Base-by-base conservation (phyloP, 1,139 yeast genomes). In the Debaryomyces sp. region DNA sequence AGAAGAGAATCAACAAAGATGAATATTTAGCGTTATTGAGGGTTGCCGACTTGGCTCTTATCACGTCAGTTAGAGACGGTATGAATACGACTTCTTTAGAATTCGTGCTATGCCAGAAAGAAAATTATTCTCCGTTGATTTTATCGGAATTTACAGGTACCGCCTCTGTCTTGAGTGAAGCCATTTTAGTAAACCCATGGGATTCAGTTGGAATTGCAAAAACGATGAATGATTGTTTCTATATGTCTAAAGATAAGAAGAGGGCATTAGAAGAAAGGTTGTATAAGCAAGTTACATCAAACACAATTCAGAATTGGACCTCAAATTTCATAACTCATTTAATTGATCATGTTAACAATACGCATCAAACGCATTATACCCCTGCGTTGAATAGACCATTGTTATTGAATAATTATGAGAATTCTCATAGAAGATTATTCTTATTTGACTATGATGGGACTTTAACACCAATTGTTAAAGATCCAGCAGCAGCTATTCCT, bases 401-500 rank as follows among this genome's bases (percentile, higher is more conserved):
- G 17, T 67, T 87, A 49, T 71, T 89, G 55, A 73, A 77, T 29
- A 78, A 81, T 47, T 94, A 89, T 66, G 66, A 78, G 42, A 59
- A 68, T 17, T 82, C 97, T 1, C 54, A 80, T 26, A 78, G 88
- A 60, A 80, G 99, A 52, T 71, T 94, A 52, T 91, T 94, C 59
- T 69, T 94, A 58, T 92, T 95, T 70, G 99, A 94, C 68, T 94
- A 94, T 64, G 99, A 94, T 66, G 99, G 99, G 26, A 94, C 99
- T 0, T 77, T 94, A 58, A 89, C 98, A 0, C 98, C 98, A 7
- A 94, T 94, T 63, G 98, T 94, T 4, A 81, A 84, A 37, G 98
- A 94, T 59, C 99, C 99, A 1, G 91, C 95, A n/a, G 97, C 99
- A 0, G 99, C 99, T 1, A 88, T 94, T 43, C 99, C 99, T 2